phyloP scores from a whole-genome alignment of 1,284 basidiomycete species.

The Spongispora temasekensis region DNA sequence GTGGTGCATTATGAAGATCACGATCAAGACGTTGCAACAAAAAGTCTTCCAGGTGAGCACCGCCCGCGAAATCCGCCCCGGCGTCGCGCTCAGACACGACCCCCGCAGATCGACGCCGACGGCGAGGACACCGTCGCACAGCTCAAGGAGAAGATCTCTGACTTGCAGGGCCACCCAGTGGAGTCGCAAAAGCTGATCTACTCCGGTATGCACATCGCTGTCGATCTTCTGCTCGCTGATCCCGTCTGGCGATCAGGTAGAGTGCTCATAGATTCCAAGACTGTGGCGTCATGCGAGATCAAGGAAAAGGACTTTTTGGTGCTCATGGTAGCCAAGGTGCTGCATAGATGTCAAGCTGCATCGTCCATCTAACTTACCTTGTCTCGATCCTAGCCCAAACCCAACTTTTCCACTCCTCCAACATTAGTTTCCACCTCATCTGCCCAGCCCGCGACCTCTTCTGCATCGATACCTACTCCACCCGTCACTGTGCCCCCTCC shows the following conservation, averaged over 20 bases:
- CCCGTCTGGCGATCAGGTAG: conserved; percentile 62
- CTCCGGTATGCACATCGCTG: conserved; percentile 59
- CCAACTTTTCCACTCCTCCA: background rate
- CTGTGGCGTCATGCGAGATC: conserved; percentile 86
- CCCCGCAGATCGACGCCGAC: conserved; percentile 76
- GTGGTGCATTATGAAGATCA: conserved; percentile 78
- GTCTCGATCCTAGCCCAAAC: conserved; percentile 51
- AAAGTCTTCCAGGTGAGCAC: conserved; percentile 72
- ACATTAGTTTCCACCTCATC: background rate
- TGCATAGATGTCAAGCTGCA: conserved; percentile 11
- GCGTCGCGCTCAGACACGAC: background rate
- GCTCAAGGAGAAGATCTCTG: conserved; percentile 87
- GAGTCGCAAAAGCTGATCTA: conserved; percentile 94
- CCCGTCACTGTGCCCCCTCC: conserved; percentile 36
- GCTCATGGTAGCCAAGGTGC: conserved; percentile 95
- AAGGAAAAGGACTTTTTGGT: conserved; percentile 99
- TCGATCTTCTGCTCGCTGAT: conserved; percentile 9
- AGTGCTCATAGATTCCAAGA: conserved; percentile 88
- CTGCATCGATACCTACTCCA: conserved; percentile 32
- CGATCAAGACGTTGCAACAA: conserved; percentile 91
- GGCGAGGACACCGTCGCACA: conserved; percentile 72
- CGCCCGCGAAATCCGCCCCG: background rate
- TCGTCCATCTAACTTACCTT: conserved; percentile 9
- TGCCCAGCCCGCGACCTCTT: conserved; percentile 31
- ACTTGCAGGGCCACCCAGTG: conserved; percentile 73